phyloP scores from a whole-genome alignment of 176 grass and related monocot genomes.

The Phyllostachys edulis region DNA sequence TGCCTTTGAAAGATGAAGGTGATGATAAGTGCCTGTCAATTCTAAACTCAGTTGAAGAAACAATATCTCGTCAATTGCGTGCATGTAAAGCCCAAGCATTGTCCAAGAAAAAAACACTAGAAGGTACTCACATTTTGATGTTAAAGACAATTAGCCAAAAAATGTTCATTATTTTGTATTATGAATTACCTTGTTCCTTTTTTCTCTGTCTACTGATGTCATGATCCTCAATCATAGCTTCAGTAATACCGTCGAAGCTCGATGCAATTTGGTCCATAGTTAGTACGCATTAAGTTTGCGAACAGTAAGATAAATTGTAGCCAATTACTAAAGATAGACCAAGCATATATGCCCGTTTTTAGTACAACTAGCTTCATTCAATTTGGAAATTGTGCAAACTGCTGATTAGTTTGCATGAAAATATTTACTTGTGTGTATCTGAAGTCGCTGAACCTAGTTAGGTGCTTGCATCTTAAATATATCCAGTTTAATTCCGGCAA shows the following conservation, averaged over 20 bases:
- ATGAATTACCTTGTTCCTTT: conserved; percentile 1
- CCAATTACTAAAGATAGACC: not conserved
- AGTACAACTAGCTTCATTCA: not conserved
- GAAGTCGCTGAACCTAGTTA: not conserved
- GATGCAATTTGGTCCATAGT: not conserved
- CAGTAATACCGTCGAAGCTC: conserved; percentile 32
- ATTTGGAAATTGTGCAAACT: not conserved
- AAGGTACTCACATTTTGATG: conserved; percentile 53
- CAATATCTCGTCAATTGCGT: conserved; percentile 81
- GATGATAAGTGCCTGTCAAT: conserved; percentile 86
- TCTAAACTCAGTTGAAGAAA: conserved; percentile 91
- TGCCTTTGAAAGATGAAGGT: conserved; percentile 84
- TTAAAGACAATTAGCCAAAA: not conserved
- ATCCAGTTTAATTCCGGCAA: not conserved
- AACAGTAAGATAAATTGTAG: not conserved
- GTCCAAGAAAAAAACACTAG: conserved; percentile 80
- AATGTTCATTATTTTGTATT: conserved; percentile 2
- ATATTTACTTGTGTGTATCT: conserved; percentile 5
- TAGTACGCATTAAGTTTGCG: not conserved
- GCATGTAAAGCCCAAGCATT: conserved; percentile 77
- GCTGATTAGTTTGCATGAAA: conserved; percentile 16
- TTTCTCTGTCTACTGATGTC: conserved; percentile 7
- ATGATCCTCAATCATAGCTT: not conserved
- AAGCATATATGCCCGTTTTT: not conserved
- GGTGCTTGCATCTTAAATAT: not conserved